Evolutionary conservation across 1,284 basidiomycete species (phyloP).

Genomic region (Papiliotrema terrestris): DNA sequence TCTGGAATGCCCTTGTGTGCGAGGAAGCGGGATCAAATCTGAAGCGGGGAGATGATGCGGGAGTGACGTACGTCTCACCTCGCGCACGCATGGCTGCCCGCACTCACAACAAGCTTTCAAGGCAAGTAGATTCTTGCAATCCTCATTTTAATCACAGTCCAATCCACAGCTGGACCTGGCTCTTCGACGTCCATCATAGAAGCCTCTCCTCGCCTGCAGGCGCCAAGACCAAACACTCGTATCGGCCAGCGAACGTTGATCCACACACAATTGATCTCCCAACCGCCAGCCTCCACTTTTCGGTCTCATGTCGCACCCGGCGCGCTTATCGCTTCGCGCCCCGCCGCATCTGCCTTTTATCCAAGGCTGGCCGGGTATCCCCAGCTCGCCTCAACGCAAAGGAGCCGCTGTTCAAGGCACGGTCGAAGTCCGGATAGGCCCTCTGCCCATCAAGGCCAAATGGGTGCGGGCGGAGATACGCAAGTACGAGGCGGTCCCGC

Average conservation of each 20-base stretch:
- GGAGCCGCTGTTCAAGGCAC: slow-evolving; percentile 50
- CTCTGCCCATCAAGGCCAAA: slow-evolving; percentile 75
- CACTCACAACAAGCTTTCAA: too few relatives aligned
- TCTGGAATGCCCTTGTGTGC: neutral
- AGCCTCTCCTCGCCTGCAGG: too few relatives aligned
- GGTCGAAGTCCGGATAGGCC: slow-evolving; percentile 72
- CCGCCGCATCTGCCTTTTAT: slow-evolving; percentile 47
- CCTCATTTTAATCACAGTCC: too few relatives aligned
- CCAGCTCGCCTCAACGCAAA: slow-evolving; percentile 25
- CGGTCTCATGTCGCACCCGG: slow-evolving; percentile 28
- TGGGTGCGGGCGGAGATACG: slow-evolving; percentile 83
- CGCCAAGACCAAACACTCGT: too few relatives aligned
- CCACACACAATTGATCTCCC: too few relatives aligned
- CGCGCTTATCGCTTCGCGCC: slow-evolving; percentile 40
- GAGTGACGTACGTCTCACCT: too few relatives aligned
- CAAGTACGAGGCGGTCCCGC: slow-evolving; percentile 65
- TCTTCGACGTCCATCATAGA: too few relatives aligned
- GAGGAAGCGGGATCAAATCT: neutral
- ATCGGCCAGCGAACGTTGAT: too few relatives aligned
- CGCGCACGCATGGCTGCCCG: too few relatives aligned
- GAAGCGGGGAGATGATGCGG: too few relatives aligned
- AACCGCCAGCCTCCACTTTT: neutral
- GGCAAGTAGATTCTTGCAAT: too few relatives aligned
- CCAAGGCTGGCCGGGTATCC: slow-evolving; percentile 46
- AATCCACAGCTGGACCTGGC: too few relatives aligned